Evolutionary conservation across 75 land plant genomes (phyloP), one percentile per base, ranked within the genome.

Genomic region (Azolla pinnata): DNA sequence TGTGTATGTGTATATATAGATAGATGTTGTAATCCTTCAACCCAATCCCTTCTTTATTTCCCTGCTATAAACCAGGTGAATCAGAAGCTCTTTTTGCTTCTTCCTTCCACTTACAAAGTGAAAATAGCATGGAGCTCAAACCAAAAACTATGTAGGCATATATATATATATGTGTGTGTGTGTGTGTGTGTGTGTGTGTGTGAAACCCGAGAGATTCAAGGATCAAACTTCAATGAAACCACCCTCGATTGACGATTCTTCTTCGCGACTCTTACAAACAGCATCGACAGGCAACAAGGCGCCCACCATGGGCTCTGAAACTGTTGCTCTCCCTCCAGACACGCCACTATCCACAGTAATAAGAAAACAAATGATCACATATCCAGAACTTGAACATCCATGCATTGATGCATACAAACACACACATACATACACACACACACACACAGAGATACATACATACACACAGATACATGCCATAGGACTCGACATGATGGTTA

Each of bases 221-320:
- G 73, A 33, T 71, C 73, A 44, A 66, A 44, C 48, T 66, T 71
- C 29, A 71, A 38, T 16, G 73, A 71, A 8, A 49, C 73, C 0
- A 71, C 73, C 26, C 73, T 61, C 44, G 73, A 71, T 29, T 57
- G 73, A 23, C 54, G 69, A 42, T 57, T 71, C 20, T 71, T 61
- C 72, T 49, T 71, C 30, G 73, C 61, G 19, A 66, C 55, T 61
- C 44, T 71, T n/a, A 32, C 47, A 65, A 56, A 71, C 16, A 71
- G 62, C 45, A 32, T 23, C 44, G 71, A 56, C 0, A 71, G 29
- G 35, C 73, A 71, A 5, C 62, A 65, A 1, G 73, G 73, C 16
- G 61, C 70, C 73, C 73, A 71, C 73, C 73, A 71, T 44, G 73
- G 73, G 25, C 56, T 56, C 24, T 62, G 55, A 44, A 71, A 48